Conservation (phyloP, 2,329 filamentous ascomycete species). For the Leptographium flavum region DNA sequence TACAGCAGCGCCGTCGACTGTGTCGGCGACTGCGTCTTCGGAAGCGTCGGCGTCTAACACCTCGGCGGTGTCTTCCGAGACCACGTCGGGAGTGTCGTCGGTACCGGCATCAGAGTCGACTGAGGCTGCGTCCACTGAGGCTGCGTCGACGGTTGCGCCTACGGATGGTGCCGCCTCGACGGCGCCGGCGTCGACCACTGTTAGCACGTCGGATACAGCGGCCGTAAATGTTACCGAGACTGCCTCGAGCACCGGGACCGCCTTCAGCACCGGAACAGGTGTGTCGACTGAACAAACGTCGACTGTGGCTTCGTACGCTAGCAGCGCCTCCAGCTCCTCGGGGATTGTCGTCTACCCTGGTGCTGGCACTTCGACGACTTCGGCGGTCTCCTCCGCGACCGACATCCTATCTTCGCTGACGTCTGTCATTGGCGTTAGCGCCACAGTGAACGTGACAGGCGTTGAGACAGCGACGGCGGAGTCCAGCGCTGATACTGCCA, state of each 20-base stretch:
- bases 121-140: background rate
- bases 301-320: slow-evolving; percentile 1
- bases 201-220: too few relatives aligned
- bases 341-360: slow-evolving; percentile 5
- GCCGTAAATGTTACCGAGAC: too few relatives aligned
- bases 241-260: too few relatives aligned
- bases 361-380: background rate
- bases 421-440: background rate
- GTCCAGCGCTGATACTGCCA: background rate
- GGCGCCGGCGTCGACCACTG: background rate
- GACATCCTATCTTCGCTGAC: background rate
- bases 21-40: background rate
- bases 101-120: background rate
- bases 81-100: background rate
- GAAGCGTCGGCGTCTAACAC: background rate
- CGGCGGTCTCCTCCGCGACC: background rate
- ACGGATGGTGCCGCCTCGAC: background rate
- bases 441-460: background rate
- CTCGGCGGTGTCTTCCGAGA: background rate
- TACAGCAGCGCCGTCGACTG: background rate
- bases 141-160: background rate
- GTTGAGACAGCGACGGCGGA: background rate
- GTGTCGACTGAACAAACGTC: background rate
- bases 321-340: slow-evolving; percentile 7
- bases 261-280: background rate